A percentile compares a stretch with the other conserved stretches of the same genome.
Evolutionary conservation across 2,329 filamentous ascomycete genomes (phyloP).

Genomic region (Mycocentrospora acerina): DNA sequence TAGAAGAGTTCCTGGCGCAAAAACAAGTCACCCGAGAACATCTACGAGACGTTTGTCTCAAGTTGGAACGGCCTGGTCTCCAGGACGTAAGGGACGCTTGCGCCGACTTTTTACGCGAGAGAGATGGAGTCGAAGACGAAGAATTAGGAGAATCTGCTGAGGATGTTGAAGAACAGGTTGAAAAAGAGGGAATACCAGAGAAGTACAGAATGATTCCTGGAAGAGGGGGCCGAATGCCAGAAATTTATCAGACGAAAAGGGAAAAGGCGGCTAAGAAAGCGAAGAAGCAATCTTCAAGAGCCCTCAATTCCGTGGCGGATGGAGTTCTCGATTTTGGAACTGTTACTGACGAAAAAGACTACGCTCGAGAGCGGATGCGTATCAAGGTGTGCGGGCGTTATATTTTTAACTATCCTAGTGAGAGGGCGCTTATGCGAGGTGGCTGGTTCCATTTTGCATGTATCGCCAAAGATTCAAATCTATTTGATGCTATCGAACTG

Average conservation of each 20-base stretch:
- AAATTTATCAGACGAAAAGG: constrained; percentile 31
- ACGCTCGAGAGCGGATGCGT: constrained; percentile 43
- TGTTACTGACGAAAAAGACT: constrained; percentile 35
- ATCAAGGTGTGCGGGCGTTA: constrained; percentile 51
- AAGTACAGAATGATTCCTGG: constrained; percentile 10
- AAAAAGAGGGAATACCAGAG: constrained; percentile 6
- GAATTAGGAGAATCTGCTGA: constrained; percentile 24
- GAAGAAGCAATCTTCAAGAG: constrained; percentile 1
- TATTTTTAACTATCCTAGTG: constrained; percentile 55
- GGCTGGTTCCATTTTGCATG: constrained; percentile 56
- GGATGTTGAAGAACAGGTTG: constrained; percentile 11
- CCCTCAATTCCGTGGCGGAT: constrained; percentile 10
- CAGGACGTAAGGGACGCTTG: constrained; percentile 55
- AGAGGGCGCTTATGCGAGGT: constrained; percentile 49
- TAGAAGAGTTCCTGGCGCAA: constrained; percentile 50
- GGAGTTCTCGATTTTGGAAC: constrained; percentile 41
- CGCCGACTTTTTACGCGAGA: constrained; percentile 49
- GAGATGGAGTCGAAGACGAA: constrained; percentile 40
- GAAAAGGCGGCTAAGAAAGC: constrained; percentile 33
- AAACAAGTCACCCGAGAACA: constrained; percentile 46
- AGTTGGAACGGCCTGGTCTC: constrained; percentile 50
- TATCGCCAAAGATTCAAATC: constrained; percentile 51
- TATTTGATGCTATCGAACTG: constrained; percentile 48
- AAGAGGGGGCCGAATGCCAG: constrained; percentile 9
- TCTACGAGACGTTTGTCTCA: constrained; percentile 51